These are phyloP conservation scores for Penicillium thymicola DNA, from an alignment of 2,329 filamentous ascomycete species.

Conservation along the genomic window DNA sequence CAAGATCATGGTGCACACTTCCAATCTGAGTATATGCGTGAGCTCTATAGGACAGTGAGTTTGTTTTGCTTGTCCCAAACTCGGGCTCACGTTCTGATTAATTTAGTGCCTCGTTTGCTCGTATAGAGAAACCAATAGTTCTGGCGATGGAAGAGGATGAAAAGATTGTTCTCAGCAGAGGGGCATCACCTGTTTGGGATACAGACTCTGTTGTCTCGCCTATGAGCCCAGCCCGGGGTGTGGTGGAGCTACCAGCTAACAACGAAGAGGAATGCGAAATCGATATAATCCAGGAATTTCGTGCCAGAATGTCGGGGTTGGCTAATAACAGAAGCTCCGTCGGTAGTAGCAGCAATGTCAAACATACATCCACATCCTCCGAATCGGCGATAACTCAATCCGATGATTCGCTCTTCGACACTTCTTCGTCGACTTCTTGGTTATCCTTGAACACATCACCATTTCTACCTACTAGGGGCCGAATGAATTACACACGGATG, in stretches of 20 bases:
- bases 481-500: neutral
- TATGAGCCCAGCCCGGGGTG: neutral
- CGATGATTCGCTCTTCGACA: slow-evolving; percentile 13
- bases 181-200: slow-evolving; percentile 2
- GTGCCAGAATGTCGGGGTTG: neutral
- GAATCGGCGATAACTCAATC: slow-evolving; percentile 19
- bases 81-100: neutral
- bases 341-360: neutral
- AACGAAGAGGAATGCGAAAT: neutral
- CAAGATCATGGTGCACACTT: slow-evolving; percentile 29
- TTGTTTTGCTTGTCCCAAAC: no score
- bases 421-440: slow-evolving; percentile 7
- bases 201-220: slow-evolving; percentile 6
- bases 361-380: slow-evolving; percentile 19
- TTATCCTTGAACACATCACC: slow-evolving; percentile 5
- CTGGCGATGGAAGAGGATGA: slow-evolving; percentile 23
- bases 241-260: neutral
- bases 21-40: slow-evolving; percentile 30
- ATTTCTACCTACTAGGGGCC: neutral
- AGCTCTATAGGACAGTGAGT: slow-evolving; percentile 29
- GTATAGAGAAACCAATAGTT: slow-evolving; percentile 22
- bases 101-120: slow-evolving; percentile 22
- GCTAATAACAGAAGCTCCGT: neutral
- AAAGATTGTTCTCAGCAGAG: slow-evolving; percentile 4
- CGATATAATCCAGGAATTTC: neutral